These are phyloP conservation scores for Coriolopsis trogii DNA, from an alignment of 1,284 basidiomycete species.

Conservation along the genomic window DNA sequence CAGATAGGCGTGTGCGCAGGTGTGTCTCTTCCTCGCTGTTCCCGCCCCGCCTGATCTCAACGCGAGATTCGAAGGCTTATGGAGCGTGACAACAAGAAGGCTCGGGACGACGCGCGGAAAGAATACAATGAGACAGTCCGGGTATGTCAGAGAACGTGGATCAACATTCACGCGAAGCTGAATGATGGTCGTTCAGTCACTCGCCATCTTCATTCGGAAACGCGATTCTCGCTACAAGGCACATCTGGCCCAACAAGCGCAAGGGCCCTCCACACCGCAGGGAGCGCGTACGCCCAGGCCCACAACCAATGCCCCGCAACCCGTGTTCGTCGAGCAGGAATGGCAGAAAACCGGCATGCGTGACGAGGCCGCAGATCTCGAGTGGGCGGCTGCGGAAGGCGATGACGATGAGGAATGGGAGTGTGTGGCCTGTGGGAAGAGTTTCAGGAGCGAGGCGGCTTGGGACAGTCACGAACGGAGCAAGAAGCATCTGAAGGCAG, in stretches of 20 bases:
- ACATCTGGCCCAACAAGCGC: conserved; percentile 59
- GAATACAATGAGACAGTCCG: conserved; percentile 95
- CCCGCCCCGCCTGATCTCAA: no score
- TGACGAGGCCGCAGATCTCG: conserved; percentile 57
- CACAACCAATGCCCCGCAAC: conserved; percentile 22
- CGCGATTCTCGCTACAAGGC: conserved; percentile 92
- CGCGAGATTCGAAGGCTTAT: conserved; percentile 58
- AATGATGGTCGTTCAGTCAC: conserved; percentile 50
- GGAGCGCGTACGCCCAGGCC: conserved; percentile 22
- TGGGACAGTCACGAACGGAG: conserved; percentile 98
- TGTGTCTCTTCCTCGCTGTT: conserved; percentile 31
- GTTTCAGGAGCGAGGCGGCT: conserved; percentile 89
- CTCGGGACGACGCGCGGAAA: conserved; percentile 81
- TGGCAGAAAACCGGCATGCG: conserved; percentile 71
- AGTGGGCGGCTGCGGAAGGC: conserved; percentile 71
- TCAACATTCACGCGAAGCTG: neutral
- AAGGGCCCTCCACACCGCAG: conserved; percentile 36
- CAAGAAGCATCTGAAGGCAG: conserved; percentile 91
- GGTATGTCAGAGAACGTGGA: conserved; percentile 48
- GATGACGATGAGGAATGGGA: conserved; percentile 84
- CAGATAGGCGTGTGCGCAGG: conserved; percentile 85
- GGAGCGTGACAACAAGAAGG: conserved; percentile 97
- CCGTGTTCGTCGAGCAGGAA: conserved; percentile 73
- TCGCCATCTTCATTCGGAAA: conserved; percentile 89
- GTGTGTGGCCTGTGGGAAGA: conserved; percentile 95